phyloP scores from a whole-genome alignment of 2,329 filamentous ascomycete species.

The Didymella pinodella region DNA sequence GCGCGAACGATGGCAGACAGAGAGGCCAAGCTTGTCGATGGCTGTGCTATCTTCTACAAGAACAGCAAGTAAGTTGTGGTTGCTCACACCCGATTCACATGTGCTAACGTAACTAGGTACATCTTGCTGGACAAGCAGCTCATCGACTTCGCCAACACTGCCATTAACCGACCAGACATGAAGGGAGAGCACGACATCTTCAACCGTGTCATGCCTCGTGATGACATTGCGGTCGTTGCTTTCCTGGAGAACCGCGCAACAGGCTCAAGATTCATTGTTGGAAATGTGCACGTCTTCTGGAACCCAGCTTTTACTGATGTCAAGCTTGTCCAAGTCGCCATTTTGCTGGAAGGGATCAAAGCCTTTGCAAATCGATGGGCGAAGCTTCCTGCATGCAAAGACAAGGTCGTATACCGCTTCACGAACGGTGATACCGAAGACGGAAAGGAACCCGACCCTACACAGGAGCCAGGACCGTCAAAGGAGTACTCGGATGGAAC shows the following conservation, averaged over 20 bases:
- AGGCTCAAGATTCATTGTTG: conserved; percentile 89
- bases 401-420: conserved; percentile 69
- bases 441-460: conserved; percentile 59
- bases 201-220: conserved; percentile 97
- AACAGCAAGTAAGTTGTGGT: conserved; percentile 71
- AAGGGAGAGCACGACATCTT: conserved; percentile 98
- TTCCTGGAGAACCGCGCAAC: conserved; percentile 93
- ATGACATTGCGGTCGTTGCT: conserved; percentile 91
- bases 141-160: conserved; percentile 88
- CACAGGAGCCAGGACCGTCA: conserved; percentile 76
- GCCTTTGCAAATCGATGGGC: conserved; percentile 87
- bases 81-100: not conserved
- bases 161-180: conserved; percentile 95
- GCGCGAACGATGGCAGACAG: conserved; percentile 91
- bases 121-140: conserved; percentile 93
- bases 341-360: conserved; percentile 89
- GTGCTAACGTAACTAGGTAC: conserved; percentile 58
- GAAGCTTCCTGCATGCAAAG: conserved; percentile 78
- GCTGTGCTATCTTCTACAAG: conserved; percentile 97
- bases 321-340: conserved; percentile 94
- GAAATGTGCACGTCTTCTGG: conserved; percentile 95
- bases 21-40: conserved; percentile 89
- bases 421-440: conserved; percentile 60
- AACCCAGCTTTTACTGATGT: conserved; percentile 90
- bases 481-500: conserved; percentile 85